Evolutionary conservation across 2,329 filamentous ascomycete genomes (phyloP).

Genomic region (Pseudocercospora eumusae): DNA sequence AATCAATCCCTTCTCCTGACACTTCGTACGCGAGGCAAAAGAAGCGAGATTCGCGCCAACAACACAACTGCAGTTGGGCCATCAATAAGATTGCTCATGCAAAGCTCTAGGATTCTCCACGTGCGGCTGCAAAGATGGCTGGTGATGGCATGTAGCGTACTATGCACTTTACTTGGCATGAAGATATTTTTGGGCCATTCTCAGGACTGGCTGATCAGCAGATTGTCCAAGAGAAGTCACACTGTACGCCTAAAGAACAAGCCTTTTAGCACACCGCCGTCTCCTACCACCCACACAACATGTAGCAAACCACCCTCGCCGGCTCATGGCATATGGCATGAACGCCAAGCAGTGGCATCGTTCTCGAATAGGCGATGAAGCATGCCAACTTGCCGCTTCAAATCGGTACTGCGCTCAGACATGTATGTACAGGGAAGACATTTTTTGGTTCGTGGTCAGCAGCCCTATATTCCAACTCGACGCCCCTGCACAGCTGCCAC

Average conservation of each 20-base stretch:
- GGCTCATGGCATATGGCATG: constrained; percentile 1
- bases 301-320: too few species aligned
- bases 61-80: not conserved
- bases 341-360: not conserved
- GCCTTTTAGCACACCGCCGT: not conserved
- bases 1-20: not conserved
- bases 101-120: not conserved
- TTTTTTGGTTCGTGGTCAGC: constrained; percentile 1
- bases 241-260: not conserved
- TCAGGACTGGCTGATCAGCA: not conserved
- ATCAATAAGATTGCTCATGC: not conserved
- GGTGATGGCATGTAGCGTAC: not conserved
- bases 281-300: too few species aligned
- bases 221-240: not conserved
- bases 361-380: not conserved
- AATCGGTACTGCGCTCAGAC: not conserved
- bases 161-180: not conserved
- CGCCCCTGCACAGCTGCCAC: not conserved
- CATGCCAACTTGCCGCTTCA: not conserved
- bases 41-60: not conserved
- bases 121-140: not conserved
- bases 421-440: not conserved
- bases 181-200: not conserved
- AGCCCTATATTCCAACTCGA: constrained; percentile 8
- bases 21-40: not conserved